Evolutionary conservation across 768 basidiomycete species (phyloP).

Genomic region (Leccinum barrowsii): DNA sequence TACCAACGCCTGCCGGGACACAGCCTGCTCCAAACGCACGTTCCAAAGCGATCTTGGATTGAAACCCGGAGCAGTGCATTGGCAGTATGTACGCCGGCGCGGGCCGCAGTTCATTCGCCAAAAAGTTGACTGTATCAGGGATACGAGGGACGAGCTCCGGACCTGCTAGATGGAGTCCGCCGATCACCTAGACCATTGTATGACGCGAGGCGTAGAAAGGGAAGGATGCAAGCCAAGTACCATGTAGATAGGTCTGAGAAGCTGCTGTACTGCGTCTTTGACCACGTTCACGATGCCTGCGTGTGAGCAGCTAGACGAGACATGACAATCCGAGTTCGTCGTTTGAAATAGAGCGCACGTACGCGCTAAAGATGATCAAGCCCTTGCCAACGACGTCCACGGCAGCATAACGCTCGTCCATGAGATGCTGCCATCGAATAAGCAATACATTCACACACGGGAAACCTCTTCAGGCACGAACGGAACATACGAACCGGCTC

Average conservation of each 20-base stretch:
- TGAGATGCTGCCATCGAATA: constrained; percentile 50
- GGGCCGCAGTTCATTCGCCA: constrained; percentile 55
- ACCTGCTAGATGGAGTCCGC: constrained; percentile 80
- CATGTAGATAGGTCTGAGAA: constrained; percentile 74
- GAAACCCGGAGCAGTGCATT: constrained; percentile 84
- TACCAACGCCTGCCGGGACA: constrained; percentile 75
- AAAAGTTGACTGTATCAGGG: constrained; percentile 65
- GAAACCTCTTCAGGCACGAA: background rate
- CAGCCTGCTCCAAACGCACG: constrained; percentile 67
- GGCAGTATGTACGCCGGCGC: constrained; percentile 70
- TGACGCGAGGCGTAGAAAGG: background rate
- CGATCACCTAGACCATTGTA: constrained; percentile 53
- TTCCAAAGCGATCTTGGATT: constrained; percentile 69
- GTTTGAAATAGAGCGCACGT: constrained; percentile 28
- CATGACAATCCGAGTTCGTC: background rate
- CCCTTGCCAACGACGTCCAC: constrained; percentile 82
- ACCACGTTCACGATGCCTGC: constrained; percentile 86
- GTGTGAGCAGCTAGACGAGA: constrained; percentile 53
- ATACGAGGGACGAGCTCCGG: constrained; percentile 63
- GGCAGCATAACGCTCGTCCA: constrained; percentile 79
- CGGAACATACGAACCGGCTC: constrained; percentile 45
- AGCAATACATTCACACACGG: background rate
- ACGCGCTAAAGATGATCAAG: constrained; percentile 81
- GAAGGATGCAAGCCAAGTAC: constrained; percentile 31
- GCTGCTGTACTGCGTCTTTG: constrained; percentile 58